Evolutionary conservation across 768 basidiomycete species (phyloP), one percentile per base, ranked within the genome.

Genomic region (Trichaptum fuscoviolaceum): DNA sequence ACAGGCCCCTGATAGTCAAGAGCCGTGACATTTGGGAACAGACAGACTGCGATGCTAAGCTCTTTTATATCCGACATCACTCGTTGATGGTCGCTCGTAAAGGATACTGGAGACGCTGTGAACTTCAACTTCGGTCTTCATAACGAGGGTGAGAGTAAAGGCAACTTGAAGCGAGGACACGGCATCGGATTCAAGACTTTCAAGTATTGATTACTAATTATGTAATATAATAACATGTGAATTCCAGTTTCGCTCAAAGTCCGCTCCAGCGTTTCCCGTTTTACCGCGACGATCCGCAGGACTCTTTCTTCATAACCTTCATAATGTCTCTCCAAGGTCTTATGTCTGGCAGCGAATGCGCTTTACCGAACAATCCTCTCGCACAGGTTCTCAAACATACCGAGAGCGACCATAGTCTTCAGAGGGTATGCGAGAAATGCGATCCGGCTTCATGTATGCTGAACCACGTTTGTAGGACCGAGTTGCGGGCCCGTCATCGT

Each of bases 341-440:
- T 57, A 85, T 95, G 68, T 94, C 93, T 67, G 95, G 94, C 66
- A 85, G 94, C 58, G 96, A 98, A 78, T 97, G 95, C 77, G 91
- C 90, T 15, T 84, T 88, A 23, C 81, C 88, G 1, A 82, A 89
- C 62, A 98, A 97, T 74, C 95, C 96, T 1, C 81, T 99, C 26
- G 87, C 92, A 1, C 90, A 93, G 71, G 89, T 98, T 26, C 82
- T 95, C 64, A 96, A 97, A 75, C 91, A 96, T 72, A 87, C 93
- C 9, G 93, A 95, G 66, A 88, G 87, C 1, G 95, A 97, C 78
- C 87, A 90, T 65, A 95, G 92, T 75, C 75, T 96, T 30, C 94
- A 96, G 72, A 88, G 92, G 80, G 94, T 92, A 70, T 67, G 83
- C 76, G 42, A 42, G 35, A 60, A 24, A 57, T 57, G 8, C 58